Percentiles rank a stretch among this genome's conserved stretches.
phyloP scores from a whole-genome alignment of 257 asterid species.

The Craterostigma plantagineum region DNA sequence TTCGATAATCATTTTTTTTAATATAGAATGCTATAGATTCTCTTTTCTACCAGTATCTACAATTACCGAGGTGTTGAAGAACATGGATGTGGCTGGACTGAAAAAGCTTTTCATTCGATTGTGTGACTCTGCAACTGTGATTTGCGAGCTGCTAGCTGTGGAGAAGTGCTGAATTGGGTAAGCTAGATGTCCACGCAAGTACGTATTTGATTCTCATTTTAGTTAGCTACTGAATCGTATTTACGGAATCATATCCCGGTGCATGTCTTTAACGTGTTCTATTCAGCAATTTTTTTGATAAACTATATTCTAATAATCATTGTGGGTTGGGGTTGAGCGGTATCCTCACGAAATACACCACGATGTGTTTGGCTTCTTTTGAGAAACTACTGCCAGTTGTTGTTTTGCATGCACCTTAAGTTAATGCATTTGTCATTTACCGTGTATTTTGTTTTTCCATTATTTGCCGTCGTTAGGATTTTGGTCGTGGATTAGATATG shows the following conservation, averaged over 20 bases:
- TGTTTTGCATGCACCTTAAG: slow-evolving; percentile 9
- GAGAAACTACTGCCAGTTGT: slow-evolving; percentile 12
- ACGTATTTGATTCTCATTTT: neutral
- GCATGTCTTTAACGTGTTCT: slow-evolving; percentile 14
- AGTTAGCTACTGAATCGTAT: no score
- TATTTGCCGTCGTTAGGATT: no score
- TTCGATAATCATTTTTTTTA: slow-evolving; percentile 1
- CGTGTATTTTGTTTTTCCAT: neutral
- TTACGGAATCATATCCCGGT: neutral
- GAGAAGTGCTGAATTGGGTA: slow-evolving; percentile 8
- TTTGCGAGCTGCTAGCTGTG: slow-evolving; percentile 4
- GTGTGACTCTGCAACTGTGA: slow-evolving; percentile 1
- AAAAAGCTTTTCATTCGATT: slow-evolving; percentile 4
- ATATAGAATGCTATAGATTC: slow-evolving; percentile 4
- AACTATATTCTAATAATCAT: slow-evolving; percentile 8
- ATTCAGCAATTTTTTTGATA: slow-evolving; percentile 9
- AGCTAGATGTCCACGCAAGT: slow-evolving; percentile 8
- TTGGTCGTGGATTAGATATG: no score
- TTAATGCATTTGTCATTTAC: no score
- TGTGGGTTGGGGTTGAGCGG: slow-evolving; percentile 6
- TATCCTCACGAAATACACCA: slow-evolving; percentile 10
- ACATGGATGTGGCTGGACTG: slow-evolving; percentile 9
- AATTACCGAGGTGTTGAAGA: slow-evolving; percentile 11
- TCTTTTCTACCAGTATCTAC: neutral
- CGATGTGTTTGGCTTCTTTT: slow-evolving; percentile 8